Percentiles rank a stretch among this genome's conserved stretches.
Conservation (phyloP, 352 stramenopile genomes). For the Globisporangium echinulatum region DNA sequence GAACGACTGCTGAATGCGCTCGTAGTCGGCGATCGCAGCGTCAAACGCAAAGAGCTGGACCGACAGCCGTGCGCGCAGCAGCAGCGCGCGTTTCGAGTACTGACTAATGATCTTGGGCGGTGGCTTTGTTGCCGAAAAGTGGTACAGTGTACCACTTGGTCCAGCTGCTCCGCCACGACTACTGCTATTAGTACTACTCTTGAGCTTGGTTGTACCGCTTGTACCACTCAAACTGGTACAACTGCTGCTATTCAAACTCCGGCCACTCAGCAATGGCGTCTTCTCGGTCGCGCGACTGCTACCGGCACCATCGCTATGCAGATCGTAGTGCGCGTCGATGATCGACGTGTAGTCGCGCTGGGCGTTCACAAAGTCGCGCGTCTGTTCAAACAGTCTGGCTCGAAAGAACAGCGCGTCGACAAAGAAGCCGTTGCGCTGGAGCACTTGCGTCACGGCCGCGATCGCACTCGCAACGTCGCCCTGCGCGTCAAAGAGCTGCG, state of each 20-base stretch:
- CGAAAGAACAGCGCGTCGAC: conserved; percentile 65
- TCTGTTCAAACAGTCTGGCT: conserved; percentile 41
- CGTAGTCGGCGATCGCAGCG: conserved; percentile 51
- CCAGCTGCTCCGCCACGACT: neutral
- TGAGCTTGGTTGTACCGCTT: neutral
- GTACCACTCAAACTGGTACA: too few species aligned
- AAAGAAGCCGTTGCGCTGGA: conserved; percentile 63
- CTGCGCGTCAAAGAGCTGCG: conserved; percentile 42
- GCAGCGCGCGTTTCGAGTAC: conserved; percentile 39
- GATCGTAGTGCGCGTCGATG: conserved; percentile 59
- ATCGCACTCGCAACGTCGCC: conserved; percentile 35
- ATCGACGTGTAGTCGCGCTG: conserved; percentile 63
- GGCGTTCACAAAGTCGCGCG: conserved; percentile 29
- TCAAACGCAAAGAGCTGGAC: conserved; percentile 38
- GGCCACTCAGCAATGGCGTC: conserved; percentile 4
- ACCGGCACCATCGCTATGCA: conserved; percentile 8
- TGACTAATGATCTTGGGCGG: conserved; percentile 46
- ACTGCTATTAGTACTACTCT: conserved; percentile 6
- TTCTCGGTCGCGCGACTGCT: conserved; percentile 3
- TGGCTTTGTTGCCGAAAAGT: conserved; percentile 4
- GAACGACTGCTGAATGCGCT: conserved; percentile 45
- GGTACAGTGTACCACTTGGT: neutral
- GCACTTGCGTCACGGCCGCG: conserved; percentile 42
- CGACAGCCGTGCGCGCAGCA: conserved; percentile 45
- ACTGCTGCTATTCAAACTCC: too few species aligned